Evolutionary conservation across 768 basidiomycete species (phyloP), one percentile per base, ranked within the genome.

Genomic region (Trametes gibbosa): DNA sequence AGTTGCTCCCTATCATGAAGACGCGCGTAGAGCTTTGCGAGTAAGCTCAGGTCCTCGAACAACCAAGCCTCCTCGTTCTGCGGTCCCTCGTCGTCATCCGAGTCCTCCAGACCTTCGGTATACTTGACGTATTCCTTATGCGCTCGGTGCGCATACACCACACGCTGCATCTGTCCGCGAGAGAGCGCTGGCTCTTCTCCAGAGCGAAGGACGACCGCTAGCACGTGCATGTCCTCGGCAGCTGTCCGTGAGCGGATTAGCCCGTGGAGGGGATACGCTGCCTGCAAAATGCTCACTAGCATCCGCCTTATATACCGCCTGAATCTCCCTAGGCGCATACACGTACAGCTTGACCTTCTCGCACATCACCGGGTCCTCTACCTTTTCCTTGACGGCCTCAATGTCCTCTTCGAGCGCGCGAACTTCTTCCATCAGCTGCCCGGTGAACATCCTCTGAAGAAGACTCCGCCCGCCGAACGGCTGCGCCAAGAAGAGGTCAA

Each of bases 21-120:
- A 51, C 86, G 79, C 37, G 87, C 84, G 68, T 93, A 90, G 19
- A 98, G 73, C 69, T 87, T 83, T 12, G 89, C 79, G 40, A 97
- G 80, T 19, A 97, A 78, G 61, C 82, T 84, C 53, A 98, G 75
- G 71, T 99, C 97, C 72, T 98, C 96, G 62, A 90, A 90, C 32
- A 99, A 73, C 97, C 97, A 99, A 8, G 90, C 96, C 67, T 97
- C 95, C 46, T 99, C 97, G 68, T 95, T 87, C 56, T 85, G 81
- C 1, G 96, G 95, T 0, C 95, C 96, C 39, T 95, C 89, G 57
- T 97, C 93, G 66, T 94, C 91, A 65, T 95, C 95, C 2, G 95
- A 97, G 70, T 95, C 92, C 21, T 78, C 79, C 53, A 89, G 67
- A 6, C 77, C 72, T 51, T 82, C 84, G 42, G 80, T 81, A 53